These are phyloP conservation scores for Cutaneotrichosporon sp. DNA, from an alignment of 1,284 basidiomycete species.

Conservation along the genomic window DNA sequence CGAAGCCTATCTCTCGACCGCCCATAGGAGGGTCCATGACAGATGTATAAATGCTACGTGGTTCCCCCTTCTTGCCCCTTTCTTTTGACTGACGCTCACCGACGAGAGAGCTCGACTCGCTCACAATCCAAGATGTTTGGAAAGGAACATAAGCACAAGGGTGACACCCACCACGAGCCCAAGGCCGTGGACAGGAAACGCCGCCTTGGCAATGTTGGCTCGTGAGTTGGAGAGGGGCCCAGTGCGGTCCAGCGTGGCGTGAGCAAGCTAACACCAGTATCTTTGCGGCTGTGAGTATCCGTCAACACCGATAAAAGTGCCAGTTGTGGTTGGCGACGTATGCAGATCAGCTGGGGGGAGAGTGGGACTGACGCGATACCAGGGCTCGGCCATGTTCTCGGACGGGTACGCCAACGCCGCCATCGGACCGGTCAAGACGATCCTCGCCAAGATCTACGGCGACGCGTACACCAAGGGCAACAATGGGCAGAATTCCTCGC, in stretches of 20 bases:
- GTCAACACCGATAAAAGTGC: neutral
- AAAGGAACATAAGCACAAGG: too few species aligned
- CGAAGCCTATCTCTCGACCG: too few species aligned
- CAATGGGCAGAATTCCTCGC: conserved; percentile 54
- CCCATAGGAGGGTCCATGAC: too few species aligned
- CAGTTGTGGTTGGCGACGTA: neutral
- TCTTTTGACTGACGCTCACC: too few species aligned
- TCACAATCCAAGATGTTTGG: too few species aligned
- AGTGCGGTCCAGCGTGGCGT: too few species aligned
- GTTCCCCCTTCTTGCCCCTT: too few species aligned
- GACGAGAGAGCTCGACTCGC: too few species aligned
- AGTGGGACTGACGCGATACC: neutral
- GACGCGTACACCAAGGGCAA: conserved; percentile 52
- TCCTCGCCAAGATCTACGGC: conserved; percentile 63
- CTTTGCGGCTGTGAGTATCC: conserved; percentile 3
- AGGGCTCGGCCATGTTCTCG: conserved; percentile 75
- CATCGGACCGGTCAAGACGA: conserved; percentile 57
- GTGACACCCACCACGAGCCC: too few species aligned
- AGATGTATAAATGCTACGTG: too few species aligned
- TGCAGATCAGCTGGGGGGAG: neutral
- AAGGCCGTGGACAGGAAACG: neutral
- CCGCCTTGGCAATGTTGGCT: conserved; percentile 1
- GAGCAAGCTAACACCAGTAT: conserved; percentile 3
- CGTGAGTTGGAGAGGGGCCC: too few species aligned
- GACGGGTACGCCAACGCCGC: conserved; percentile 77